These are phyloP conservation scores for Andrographis paniculata DNA, from an alignment of 305 asterid genomes.

Conservation along the genomic window DNA sequence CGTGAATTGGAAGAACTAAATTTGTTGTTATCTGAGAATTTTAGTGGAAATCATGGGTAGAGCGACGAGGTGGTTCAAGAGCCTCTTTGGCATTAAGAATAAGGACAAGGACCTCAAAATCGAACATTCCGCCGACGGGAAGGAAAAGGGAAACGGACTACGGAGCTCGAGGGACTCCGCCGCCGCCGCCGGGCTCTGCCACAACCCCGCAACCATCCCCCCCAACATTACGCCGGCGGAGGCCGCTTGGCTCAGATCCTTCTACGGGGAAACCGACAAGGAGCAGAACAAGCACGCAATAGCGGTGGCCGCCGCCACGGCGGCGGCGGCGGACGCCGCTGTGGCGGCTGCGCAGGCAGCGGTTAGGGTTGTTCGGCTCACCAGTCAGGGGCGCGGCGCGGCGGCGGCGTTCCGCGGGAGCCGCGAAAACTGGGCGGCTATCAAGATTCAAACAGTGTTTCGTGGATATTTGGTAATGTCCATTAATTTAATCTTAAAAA, in stretches of 20 bases:
- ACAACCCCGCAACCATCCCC: constrained; percentile 56
- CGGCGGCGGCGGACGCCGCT: constrained; percentile 80
- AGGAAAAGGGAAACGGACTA: constrained; percentile 17
- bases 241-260: constrained; percentile 74
- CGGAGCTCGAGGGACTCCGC: constrained; percentile 18
- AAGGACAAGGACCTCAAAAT: constrained; percentile 22
- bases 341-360: constrained; percentile 82
- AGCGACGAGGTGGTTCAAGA: constrained; percentile 61
- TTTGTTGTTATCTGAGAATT: not conserved
- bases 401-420: constrained; percentile 18
- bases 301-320: constrained; percentile 87
- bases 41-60: too few relatives aligned
- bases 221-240: constrained; percentile 77
- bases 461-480: constrained; percentile 65
- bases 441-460: constrained; percentile 58
- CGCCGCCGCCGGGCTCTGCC: constrained; percentile 28
- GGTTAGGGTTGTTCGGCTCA: constrained; percentile 57
- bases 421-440: constrained; percentile 53
- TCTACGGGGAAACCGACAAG: constrained; percentile 35
- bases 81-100: constrained; percentile 41
- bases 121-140: constrained; percentile 21
- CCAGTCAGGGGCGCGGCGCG: constrained; percentile 45
- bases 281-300: constrained; percentile 78
- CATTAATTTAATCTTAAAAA: not conserved
- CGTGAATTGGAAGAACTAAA: constrained; percentile 13